Evolutionary conservation across 1,284 basidiomycete species (phyloP).

Genomic region (Gastroboletus turbinatus): DNA sequence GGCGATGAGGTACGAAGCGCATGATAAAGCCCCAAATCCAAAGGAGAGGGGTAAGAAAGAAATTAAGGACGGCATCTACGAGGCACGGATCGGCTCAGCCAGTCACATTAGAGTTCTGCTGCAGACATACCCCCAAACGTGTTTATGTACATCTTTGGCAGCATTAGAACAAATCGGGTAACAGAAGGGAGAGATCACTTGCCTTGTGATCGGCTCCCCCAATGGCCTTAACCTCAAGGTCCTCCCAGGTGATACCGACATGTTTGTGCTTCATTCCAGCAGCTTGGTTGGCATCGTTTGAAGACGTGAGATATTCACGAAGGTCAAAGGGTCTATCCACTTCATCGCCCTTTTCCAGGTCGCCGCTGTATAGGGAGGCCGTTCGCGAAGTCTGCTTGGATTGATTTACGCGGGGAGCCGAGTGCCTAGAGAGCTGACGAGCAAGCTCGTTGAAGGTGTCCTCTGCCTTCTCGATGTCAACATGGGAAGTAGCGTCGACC

Average conservation of each 20-base stretch:
- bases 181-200: constrained; percentile 7
- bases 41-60: constrained; percentile 55
- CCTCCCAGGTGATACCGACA: constrained; percentile 80
- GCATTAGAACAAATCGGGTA: background rate
- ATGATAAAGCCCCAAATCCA: constrained; percentile 50
- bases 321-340: constrained; percentile 59
- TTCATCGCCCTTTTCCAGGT: constrained; percentile 49
- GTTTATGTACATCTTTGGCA: constrained; percentile 57
- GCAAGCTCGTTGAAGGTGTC: constrained; percentile 55
- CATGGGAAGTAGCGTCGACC: constrained; percentile 20
- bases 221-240: constrained; percentile 68
- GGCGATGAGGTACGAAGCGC: constrained; percentile 56
- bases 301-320: constrained; percentile 71
- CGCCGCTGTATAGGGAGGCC: constrained; percentile 28
- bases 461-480: constrained; percentile 50
- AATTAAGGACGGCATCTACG: constrained; percentile 59
- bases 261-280: constrained; percentile 83
- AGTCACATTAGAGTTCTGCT: background rate
- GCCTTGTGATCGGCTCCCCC: constrained; percentile 66
- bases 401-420: constrained; percentile 22
- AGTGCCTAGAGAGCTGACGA: constrained; percentile 34
- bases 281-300: constrained; percentile 62
- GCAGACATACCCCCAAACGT: constrained; percentile 55
- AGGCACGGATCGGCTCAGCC: constrained; percentile 10
- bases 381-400: constrained; percentile 25